phyloP scores from a whole-genome alignment of 768 basidiomycete genomes.

The Mycena rosella region DNA sequence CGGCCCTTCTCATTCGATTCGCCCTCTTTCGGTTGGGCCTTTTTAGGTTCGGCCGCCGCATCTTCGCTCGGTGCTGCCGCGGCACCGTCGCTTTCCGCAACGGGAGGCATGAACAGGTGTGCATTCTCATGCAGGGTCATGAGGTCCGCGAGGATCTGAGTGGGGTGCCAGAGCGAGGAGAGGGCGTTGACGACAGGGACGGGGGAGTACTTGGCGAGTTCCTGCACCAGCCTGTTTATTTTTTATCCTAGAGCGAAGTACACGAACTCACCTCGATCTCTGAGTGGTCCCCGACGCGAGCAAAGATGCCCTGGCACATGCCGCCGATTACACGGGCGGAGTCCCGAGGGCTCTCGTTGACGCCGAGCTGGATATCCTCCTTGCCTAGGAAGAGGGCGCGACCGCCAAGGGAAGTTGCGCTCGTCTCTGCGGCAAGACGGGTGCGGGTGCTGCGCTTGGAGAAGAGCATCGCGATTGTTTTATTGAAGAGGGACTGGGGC shows the following conservation, averaged over 20 bases:
- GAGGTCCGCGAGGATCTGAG: conserved; percentile 94
- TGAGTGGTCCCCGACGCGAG: conserved; percentile 91
- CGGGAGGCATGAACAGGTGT: conserved; percentile 60
- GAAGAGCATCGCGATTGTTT: conserved; percentile 91
- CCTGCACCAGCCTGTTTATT: conserved; percentile 59
- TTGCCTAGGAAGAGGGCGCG: conserved; percentile 89
- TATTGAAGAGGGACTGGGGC: conserved; percentile 81
- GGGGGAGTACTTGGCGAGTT: conserved; percentile 89
- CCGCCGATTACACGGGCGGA: conserved; percentile 90
- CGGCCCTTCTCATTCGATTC: conserved; percentile 16
- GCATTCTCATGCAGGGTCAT: conserved; percentile 88
- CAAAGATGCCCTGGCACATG: conserved; percentile 98
- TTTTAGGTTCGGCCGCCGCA: too few relatives aligned
- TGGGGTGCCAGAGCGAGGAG: conserved; percentile 96
- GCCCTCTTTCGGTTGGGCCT: not conserved
- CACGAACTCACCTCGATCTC: conserved; percentile 85
- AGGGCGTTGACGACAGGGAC: conserved; percentile 98
- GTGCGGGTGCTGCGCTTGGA: conserved; percentile 96
- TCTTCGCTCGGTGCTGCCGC: too few relatives aligned
- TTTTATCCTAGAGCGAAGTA: conserved; percentile 7
- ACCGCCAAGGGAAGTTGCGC: conserved; percentile 84
- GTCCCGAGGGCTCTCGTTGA: conserved; percentile 91
- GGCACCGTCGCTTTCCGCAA: too few relatives aligned
- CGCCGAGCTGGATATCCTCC: conserved; percentile 95
- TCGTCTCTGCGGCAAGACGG: conserved; percentile 89